phyloP scores from a whole-genome alignment of 2,329 filamentous ascomycete genomes.

The Orbilia brochopaga region DNA sequence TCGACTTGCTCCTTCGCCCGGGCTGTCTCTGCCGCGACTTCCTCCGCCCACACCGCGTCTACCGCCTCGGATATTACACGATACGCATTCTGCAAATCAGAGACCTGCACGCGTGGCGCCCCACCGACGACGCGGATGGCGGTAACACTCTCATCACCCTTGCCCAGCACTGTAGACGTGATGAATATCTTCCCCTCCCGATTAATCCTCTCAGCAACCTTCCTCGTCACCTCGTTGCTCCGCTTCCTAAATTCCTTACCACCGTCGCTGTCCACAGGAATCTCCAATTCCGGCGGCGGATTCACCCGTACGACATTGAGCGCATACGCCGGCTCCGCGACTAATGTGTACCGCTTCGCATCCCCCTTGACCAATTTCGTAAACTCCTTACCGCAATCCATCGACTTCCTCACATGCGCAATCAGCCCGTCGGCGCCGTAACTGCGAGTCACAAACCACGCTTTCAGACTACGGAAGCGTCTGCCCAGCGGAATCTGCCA shows the following conservation, averaged over 20 bases:
- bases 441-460: conserved; percentile 89
- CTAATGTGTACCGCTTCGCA: conserved; percentile 74
- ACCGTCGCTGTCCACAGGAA: conserved; percentile 13
- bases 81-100: conserved; percentile 75
- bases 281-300: conserved; percentile 57
- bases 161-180: conserved; percentile 74
- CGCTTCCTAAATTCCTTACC: conserved; percentile 60
- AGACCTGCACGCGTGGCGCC: conserved; percentile 72
- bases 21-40: conserved; percentile 10
- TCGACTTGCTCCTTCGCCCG: conserved; percentile 37
- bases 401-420: conserved; percentile 72
- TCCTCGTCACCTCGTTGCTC: conserved; percentile 72
- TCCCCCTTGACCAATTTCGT: conserved; percentile 66
- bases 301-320: conserved; percentile 76
- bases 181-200: conserved; percentile 78
- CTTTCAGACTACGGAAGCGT: conserved; percentile 85
- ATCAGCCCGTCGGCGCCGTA: conserved; percentile 80
- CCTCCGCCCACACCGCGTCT: conserved; percentile 43
- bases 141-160: conserved; percentile 64
- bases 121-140: conserved; percentile 82
- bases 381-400: conserved; percentile 74
- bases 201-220: conserved; percentile 77
- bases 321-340: conserved; percentile 76
- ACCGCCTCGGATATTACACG: conserved; percentile 67
- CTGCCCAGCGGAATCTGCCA: conserved; percentile 95